Base-by-base conservation (phyloP, 2,329 filamentous ascomycete genomes). In the Xylariaceae sp. region DNA sequence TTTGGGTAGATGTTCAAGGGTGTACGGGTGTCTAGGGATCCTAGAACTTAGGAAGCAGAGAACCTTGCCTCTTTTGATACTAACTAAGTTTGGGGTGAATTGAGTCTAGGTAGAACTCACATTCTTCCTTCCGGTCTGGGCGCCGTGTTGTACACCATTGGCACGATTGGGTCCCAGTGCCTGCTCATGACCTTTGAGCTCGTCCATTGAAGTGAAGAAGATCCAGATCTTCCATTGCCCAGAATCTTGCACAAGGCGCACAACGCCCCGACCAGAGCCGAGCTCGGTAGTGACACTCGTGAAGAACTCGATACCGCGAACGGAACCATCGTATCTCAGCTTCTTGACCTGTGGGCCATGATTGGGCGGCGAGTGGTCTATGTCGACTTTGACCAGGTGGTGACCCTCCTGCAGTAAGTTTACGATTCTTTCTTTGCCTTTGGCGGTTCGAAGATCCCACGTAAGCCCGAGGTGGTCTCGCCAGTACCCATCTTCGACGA, bases 401-500 rank as follows among this genome's bases (percentile, higher is more conserved):
- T 74, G 69, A 9, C 65, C 66, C 3, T 51, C 55, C 4, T 71
- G 58, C 64, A 78, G 62, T 61, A 70, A 71, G 2, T 66, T 46
- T 48, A 67, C 36, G 40, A 83, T 79, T 26, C 73, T 74, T 46
- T 76, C 61, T 43, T 70, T 67, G 11, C 79, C 78, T 60, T 80
- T 78, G n/a, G 82, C 64, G 0, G 84, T 87, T 31, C 76, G 81
- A 21, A 85, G 75, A 29, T 83, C 78, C 79, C 83, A 86, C 0
- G 81, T 79, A 8, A 87, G 65, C 6, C 75, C 79, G 3, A 87
- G 76, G 51, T 86, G 80, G 64, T 87, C 85, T 33, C 84, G 75
- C 83, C 83, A 87, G 66, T 81, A 85, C 19, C 79, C 75, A 33
- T 80, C 76, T 9, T 79, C 71, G 2, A 80, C 63, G 62, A 86